Evolutionary conservation across 169 alveolate genomes (phyloP).

Genomic region (Fabrea salina): DNA sequence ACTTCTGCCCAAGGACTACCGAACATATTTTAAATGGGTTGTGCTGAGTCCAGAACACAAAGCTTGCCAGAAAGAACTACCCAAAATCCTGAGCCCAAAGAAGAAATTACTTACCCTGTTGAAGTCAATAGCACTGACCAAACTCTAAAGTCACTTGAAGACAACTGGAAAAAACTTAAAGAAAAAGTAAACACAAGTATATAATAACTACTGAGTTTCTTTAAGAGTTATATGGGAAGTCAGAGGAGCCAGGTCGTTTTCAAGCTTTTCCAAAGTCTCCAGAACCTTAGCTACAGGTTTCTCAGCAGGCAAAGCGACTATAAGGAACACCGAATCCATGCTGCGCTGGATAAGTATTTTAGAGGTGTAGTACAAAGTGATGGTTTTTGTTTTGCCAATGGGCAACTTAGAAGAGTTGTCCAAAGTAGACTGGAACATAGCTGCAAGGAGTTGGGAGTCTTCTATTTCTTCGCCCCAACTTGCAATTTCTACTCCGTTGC

Average conservation of each 20-base stretch:
- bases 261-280: neutral
- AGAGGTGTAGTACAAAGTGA: neutral
- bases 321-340: neutral
- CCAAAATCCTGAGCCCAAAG: too few relatives aligned
- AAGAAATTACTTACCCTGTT: too few relatives aligned
- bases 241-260: slow-evolving; percentile 10
- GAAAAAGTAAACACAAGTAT: too few relatives aligned
- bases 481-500: slow-evolving; percentile 33
- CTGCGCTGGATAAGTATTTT: slow-evolving; percentile 20
- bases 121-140: too few relatives aligned
- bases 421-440: slow-evolving; percentile 17
- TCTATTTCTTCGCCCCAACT: slow-evolving; percentile 16
- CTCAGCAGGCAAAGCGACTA: neutral
- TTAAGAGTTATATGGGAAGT: too few relatives aligned
- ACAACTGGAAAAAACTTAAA: too few relatives aligned
- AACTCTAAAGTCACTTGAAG: too few relatives aligned
- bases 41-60: too few relatives aligned
- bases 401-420: slow-evolving; percentile 24
- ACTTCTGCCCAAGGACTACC: too few relatives aligned
- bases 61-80: too few relatives aligned
- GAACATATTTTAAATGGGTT: too few relatives aligned
- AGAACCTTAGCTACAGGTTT: slow-evolving; percentile 6
- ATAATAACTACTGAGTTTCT: too few relatives aligned
- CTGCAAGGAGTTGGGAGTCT: slow-evolving; percentile 12
- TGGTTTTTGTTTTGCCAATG: slow-evolving; percentile 4